Evolutionary conservation across 2,329 filamentous ascomycete genomes (phyloP), one percentile per base, ranked within the genome.

Genomic region (Trichoderma simmonsii): DNA sequence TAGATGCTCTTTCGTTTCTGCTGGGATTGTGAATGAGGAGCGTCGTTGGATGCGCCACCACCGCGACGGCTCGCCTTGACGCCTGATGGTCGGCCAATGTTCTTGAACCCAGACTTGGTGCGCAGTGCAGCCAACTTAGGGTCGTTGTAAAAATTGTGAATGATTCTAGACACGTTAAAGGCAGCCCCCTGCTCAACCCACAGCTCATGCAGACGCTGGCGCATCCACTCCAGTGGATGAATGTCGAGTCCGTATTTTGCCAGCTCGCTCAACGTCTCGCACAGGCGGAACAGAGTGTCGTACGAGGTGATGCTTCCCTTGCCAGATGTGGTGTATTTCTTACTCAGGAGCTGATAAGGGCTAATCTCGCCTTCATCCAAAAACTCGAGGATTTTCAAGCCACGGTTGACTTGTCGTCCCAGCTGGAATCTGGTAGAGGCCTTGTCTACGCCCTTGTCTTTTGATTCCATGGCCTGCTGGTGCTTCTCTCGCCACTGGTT

Each of bases 81-180:
- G 4, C 83, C 83, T 54, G 86, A 87, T 0, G 88, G 88, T 0
- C 88, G 82, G 8, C 88, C 88, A 7, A 89, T 89, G 73, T 86
- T 89, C 63, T 87, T 86, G 72, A 85, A 88, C 0, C 88, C 88
- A 72, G 86, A 85, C 78, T 87, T 86, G 28, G 81, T 78, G 8
- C 88, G 83, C 9, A 89, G 78, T 1, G 80, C 77, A 15, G 83
- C 81, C 1, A 89, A 78, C 76, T 88, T 89, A 0, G 80, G 78
- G 74, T 90, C 88, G 74, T 88, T 86, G 73, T 89, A 90, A 24
- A 89, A 83, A 74, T 87, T 83, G 66, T 87, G 84, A 1, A 87
- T 83, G 2, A 83, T 85, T 75, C 83, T 84, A 59, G 83, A 83
- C 24, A 89, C 78, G 75, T 84, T 87, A 75, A 89, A 89, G 18